Evolutionary conservation across 2,329 filamentous ascomycete genomes (phyloP).

Genomic region (Fusarium palustre): DNA sequence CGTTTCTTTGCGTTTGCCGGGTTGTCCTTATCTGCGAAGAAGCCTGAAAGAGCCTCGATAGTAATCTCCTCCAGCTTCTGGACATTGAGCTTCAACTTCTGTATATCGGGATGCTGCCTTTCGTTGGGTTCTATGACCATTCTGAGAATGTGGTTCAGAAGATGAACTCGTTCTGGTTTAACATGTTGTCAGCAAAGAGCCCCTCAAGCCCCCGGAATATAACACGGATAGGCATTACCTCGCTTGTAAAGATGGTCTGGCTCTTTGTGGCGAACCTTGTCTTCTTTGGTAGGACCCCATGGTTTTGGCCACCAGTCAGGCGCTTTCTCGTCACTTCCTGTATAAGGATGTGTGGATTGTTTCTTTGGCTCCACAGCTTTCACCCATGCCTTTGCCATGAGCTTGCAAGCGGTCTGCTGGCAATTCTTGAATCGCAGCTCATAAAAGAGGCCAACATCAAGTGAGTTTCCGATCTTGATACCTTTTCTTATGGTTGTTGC

Average conservation of each 20-base stretch:
- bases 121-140: constrained; percentile 65
- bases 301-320: constrained; percentile 76
- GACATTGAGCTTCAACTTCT: constrained; percentile 65
- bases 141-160: constrained; percentile 70
- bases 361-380: constrained; percentile 82
- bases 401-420: constrained; percentile 78
- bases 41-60: constrained; percentile 67
- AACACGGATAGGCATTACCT: constrained; percentile 57
- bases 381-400: constrained; percentile 80
- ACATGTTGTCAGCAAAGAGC: constrained; percentile 12
- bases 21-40: constrained; percentile 65
- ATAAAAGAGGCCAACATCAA: constrained; percentile 70
- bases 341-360: constrained; percentile 80
- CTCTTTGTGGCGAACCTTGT: constrained; percentile 74
- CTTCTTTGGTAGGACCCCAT: constrained; percentile 62
- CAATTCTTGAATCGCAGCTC: constrained; percentile 71
- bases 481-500: constrained; percentile 55
- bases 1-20: constrained; percentile 67
- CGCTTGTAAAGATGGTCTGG: constrained; percentile 78
- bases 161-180: constrained; percentile 65
- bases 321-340: constrained; percentile 69
- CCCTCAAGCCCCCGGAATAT: neutral
- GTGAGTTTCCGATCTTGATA: constrained; percentile 65
- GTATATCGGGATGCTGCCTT: constrained; percentile 63
- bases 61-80: constrained; percentile 69